Evolutionary conservation across 2,329 filamentous ascomycete genomes (phyloP).

Genomic region (Hypoxylon sp.): DNA sequence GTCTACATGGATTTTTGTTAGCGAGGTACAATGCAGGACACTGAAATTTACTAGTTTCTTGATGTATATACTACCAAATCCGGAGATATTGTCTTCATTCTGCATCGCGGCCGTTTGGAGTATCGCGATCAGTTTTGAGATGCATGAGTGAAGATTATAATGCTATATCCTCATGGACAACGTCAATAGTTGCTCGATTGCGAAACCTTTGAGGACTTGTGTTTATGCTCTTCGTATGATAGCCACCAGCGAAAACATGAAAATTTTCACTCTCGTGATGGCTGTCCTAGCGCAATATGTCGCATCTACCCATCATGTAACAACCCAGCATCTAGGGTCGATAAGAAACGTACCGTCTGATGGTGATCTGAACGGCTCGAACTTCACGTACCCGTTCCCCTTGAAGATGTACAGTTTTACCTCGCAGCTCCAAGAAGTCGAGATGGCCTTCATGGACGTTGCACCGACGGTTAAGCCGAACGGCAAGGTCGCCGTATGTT

Average conservation of each 20-base stretch:
- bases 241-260: conserved; percentile 39
- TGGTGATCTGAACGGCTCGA: conserved; percentile 64
- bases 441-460: conserved; percentile 72
- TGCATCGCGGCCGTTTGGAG: neutral
- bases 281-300: conserved; percentile 37
- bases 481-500: conserved; percentile 62
- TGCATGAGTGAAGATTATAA: neutral
- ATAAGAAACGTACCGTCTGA: conserved; percentile 58
- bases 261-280: conserved; percentile 32
- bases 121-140: neutral
- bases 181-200: neutral
- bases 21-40: conserved; percentile 20
- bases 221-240: neutral
- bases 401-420: conserved; percentile 64
- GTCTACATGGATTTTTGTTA: conserved; percentile 25
- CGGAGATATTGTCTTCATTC: conserved; percentile 17
- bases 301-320: conserved; percentile 28
- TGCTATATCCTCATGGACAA: neutral
- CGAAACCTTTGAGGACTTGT: neutral
- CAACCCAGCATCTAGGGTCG: conserved; percentile 37
- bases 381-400: conserved; percentile 68
- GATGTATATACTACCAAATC: conserved; percentile 29
- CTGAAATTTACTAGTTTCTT: neutral
- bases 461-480: conserved; percentile 55
- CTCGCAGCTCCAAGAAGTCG: conserved; percentile 63